These are phyloP conservation scores for Yamadazyma philogaea DNA, from an alignment of 805 yeast species.

Conservation along the genomic window DNA sequence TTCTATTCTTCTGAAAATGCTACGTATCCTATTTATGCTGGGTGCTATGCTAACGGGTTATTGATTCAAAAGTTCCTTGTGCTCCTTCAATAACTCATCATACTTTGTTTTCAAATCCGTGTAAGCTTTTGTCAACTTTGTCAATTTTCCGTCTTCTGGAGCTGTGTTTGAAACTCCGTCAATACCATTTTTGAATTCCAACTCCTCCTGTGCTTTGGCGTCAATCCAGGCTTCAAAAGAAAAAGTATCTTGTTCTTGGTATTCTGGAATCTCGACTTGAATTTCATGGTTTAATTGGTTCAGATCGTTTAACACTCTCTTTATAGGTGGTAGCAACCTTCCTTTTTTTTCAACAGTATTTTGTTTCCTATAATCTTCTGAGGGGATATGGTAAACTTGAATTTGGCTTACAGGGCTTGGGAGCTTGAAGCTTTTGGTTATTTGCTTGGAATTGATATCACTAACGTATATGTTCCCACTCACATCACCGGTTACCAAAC, in stretches of 20 bases:
- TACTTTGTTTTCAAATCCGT: slow-evolving; percentile 55
- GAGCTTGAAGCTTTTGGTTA: slow-evolving; percentile 52
- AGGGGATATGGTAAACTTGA: slow-evolving; percentile 21
- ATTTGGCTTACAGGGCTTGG: slow-evolving; percentile 34
- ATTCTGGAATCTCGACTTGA: slow-evolving; percentile 33
- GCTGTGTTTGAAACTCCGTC: slow-evolving; percentile 18
- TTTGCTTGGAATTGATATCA: slow-evolving; percentile 71
- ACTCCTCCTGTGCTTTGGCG: slow-evolving; percentile 49
- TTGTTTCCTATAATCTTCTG: slow-evolving; percentile 7
- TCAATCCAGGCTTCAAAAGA: slow-evolving; percentile 45
- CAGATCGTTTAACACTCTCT: slow-evolving; percentile 49
- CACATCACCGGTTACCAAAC: slow-evolving; percentile 68
- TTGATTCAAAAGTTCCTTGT: slow-evolving; percentile 26
- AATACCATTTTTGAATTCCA: slow-evolving; percentile 42
- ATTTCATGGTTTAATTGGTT: slow-evolving; percentile 42
- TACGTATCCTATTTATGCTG: neutral
- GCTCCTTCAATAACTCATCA: slow-evolving; percentile 54
- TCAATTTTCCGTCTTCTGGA: slow-evolving; percentile 37
- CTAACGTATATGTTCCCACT: slow-evolving; percentile 64
- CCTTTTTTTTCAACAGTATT: slow-evolving; percentile 27
- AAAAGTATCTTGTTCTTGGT: neutral
- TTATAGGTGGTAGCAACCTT: slow-evolving; percentile 59
- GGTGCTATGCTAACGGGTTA: neutral
- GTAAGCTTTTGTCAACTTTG: slow-evolving; percentile 56
- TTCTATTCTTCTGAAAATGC: too few relatives aligned